Base-by-base conservation (phyloP, 202 grass and related monocot species). In the Setaria viridis region DNA sequence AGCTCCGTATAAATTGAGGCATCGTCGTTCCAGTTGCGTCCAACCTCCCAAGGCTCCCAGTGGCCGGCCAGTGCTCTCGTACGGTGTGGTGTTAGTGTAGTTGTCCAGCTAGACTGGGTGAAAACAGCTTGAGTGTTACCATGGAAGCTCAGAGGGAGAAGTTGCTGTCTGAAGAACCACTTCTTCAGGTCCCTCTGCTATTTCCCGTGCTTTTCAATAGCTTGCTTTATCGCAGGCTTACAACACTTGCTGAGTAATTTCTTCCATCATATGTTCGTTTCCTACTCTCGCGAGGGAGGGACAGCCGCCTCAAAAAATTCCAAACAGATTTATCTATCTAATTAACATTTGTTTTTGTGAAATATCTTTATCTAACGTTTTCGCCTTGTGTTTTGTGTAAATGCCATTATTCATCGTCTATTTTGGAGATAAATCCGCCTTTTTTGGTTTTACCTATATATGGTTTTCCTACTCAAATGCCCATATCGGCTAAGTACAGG, bases 131-230 rank as follows among this genome's bases (percentile, higher is more conserved):
- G 33, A 30, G 9, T 46, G 11, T 11, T 48, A 58, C 48, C 29
- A 87, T 87, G 85, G 30, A 74, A 48, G 46, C 62, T 76, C 70
- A 4, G 13, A 82, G 67, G 60, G 60, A 65, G 15, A 49, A 48
- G 11, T 42, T 76, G 75, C 33, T 9, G 13, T 14, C 21, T 62
- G 81, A 62, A 80, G 87, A 85, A 51, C 82, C 82, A 48, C 87
- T 85, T 85, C 87, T 85, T 41, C 70, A 89, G 76, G 87, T 89
- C 15, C 51, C 19, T 39, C 67, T 32, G 4, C 55, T 62, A 67
- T 32, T 72, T 72, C 46, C 9, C 29, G 16, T 50, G 25, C 70
- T 33, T 50, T 59, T 34, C 7, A 2, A 33, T 53, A 55, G 7
- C 2, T 65, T 85, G 29, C 43, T 51, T 78, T 63, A 10, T 56